These are phyloP conservation scores for Oryza meridionalis DNA, from an alignment of 176 grass and related monocot species.

Conservation along the genomic window DNA sequence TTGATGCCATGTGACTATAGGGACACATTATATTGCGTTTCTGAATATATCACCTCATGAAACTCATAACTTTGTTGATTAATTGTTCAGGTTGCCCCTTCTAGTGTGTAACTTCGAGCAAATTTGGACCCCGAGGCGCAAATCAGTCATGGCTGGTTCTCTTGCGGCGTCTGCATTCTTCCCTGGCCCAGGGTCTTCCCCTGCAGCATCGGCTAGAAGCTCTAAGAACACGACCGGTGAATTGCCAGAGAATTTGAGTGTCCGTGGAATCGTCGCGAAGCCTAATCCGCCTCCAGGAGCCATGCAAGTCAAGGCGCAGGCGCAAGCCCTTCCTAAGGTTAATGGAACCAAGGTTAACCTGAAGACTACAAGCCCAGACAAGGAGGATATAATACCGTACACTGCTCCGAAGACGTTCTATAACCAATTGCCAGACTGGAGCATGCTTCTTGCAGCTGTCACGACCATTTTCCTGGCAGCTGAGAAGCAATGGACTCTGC, in stretches of 20 bases:
- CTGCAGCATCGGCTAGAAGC: conserved; percentile 33
- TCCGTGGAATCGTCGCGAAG: conserved; percentile 64
- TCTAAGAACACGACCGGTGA: conserved; percentile 62
- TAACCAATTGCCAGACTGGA: conserved; percentile 96
- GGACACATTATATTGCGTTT: not conserved
- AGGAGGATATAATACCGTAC: conserved; percentile 47
- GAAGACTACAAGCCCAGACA: conserved; percentile 45
- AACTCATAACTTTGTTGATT: not conserved
- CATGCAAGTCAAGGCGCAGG: conserved; percentile 72
- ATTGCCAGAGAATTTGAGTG: conserved; percentile 61
- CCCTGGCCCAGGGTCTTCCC: conserved; percentile 50
- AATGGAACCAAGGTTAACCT: conserved; percentile 71
- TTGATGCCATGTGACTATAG: not conserved
- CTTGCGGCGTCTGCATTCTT: conserved; percentile 65
- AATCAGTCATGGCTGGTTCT: conserved; percentile 58
- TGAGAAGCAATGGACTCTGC: conserved; percentile 92
- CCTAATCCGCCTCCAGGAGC: conserved; percentile 48
- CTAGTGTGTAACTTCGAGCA: not conserved
- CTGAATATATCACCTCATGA: not conserved
- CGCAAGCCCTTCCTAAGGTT: conserved; percentile 84
- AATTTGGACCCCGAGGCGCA: conserved; percentile 21
- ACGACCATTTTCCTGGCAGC: conserved; percentile 95
- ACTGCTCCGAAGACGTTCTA: conserved; percentile 79
- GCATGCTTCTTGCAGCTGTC: conserved; percentile 92
- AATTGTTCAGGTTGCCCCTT: conserved; percentile 34